A percentile compares a stretch with the other conserved stretches of the same genome.
phyloP scores from a whole-genome alignment of 2,329 filamentous ascomycete genomes.

The Apiospora rasikravindrae region DNA sequence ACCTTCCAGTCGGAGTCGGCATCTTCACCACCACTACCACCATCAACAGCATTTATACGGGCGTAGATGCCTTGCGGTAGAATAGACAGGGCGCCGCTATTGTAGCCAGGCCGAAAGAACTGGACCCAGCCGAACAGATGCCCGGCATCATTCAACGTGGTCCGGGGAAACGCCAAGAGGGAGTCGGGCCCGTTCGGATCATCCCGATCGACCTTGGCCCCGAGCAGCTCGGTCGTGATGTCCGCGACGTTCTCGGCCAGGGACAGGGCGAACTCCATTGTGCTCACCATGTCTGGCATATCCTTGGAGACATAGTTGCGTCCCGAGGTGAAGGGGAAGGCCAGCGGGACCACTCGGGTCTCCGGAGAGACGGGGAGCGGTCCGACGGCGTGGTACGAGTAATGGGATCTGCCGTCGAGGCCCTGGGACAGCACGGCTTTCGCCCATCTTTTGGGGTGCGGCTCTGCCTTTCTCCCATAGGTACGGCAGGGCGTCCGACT shows the following conservation, averaged over 20 bases:
- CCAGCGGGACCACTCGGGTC: slow-evolving; percentile 43
- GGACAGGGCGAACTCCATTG: slow-evolving; percentile 41
- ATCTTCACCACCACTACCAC: slow-evolving; percentile 41
- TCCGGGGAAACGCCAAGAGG: slow-evolving; percentile 43
- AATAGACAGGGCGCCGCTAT: slow-evolving; percentile 48
- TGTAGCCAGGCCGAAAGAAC: slow-evolving; percentile 45
- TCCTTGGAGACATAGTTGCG: slow-evolving; percentile 47
- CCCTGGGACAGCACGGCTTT: slow-evolving; percentile 47
- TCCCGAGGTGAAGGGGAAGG: slow-evolving; percentile 43
- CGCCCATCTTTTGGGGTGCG: slow-evolving; percentile 50
- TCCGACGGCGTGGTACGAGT: slow-evolving; percentile 53
- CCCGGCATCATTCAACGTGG: slow-evolving; percentile 46
- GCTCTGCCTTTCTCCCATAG: slow-evolving; percentile 45
- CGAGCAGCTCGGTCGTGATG: slow-evolving; percentile 51
- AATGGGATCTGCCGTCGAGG: slow-evolving; percentile 43
- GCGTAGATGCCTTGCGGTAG: slow-evolving; percentile 52
- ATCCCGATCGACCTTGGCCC: slow-evolving; percentile 42
- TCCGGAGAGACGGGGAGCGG: slow-evolving; percentile 47
- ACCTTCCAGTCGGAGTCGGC: slow-evolving; percentile 44
- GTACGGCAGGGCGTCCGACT: slow-evolving; percentile 52
- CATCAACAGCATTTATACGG: slow-evolving; percentile 52
- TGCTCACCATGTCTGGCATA: slow-evolving; percentile 45
- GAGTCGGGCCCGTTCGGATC: slow-evolving; percentile 46
- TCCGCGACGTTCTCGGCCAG: slow-evolving; percentile 41
- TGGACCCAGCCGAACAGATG: slow-evolving; percentile 52